Base-by-base conservation (phyloP, 208 protist genomes). In the Trypanosoma mega region DNA sequence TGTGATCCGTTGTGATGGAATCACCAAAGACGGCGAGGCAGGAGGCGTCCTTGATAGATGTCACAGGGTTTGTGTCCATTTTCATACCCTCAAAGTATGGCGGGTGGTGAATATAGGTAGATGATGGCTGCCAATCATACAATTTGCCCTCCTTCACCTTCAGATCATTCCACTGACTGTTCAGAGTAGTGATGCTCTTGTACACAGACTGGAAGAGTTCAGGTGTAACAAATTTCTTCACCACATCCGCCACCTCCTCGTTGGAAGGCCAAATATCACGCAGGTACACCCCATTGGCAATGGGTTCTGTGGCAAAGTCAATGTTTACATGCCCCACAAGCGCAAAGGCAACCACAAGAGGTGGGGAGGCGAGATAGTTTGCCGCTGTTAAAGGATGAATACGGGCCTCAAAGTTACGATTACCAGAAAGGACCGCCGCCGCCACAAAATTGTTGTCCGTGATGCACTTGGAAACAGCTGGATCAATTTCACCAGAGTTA, bases 1-100 rank as follows among this genome's bases (percentile, higher is more conserved):
- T 99, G 74, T 98, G 94, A 67, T 99, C 97, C 8, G 96, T 98
- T 36, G 97, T 98, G 68, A 98, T 98, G 61, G 76, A 93, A 79
- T 99, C 97, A 26, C 97, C 97, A 59, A 98, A 87, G 61, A 96
- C 64, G 47, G 97, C 89, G 36, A 99, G 77, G 60, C 77, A 89
- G 49, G 76, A 68, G 23, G 95, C 96, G 59, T 85, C 52, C 31
- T 85, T 63, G 65, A 98, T 91, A 52, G 52, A 74, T 48, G 56
- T 76, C 21, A 76, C 55, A 27, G 75, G 78, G 9, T 60, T 72
- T 21, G 63, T 52, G 5, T 83, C 72, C 63, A 78, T 78, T 12
- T 71, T 90, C 80, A 92, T 91, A 52, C 80, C 82, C 7, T 87
- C 76, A 71, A 99, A 98, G 80, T 98, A 98, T 27, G 97, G 97